Conservation (phyloP, 2,329 filamentous ascomycete genomes). For the Annulohypoxylon truncatum region DNA sequence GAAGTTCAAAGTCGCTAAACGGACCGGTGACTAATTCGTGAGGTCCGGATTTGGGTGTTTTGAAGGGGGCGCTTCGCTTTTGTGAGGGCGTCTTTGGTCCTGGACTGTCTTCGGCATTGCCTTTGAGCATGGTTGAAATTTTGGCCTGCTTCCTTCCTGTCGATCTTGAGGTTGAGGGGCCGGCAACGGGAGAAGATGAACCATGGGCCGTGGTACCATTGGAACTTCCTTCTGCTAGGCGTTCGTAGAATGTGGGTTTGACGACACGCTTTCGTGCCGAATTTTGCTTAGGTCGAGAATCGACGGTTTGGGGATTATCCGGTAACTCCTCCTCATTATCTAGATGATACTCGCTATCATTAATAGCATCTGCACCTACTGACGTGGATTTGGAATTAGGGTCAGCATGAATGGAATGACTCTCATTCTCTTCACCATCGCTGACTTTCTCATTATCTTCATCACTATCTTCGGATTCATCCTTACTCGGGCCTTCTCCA, state of each 20-base stretch:
- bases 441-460: slow-evolving; percentile 21
- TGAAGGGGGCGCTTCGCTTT: background rate
- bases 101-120: slow-evolving; percentile 21
- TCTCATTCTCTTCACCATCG: slow-evolving; percentile 21
- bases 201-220: slow-evolving; percentile 19
- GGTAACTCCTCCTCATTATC: background rate
- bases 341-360: slow-evolving; percentile 5
- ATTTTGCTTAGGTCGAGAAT: slow-evolving; percentile 22
- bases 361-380: background rate
- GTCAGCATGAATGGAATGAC: background rate
- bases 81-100: slow-evolving; percentile 1
- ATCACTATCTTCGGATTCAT: background rate
- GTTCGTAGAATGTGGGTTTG: slow-evolving; percentile 44
- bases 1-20: slow-evolving; percentile 59
- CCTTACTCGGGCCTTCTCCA: slow-evolving; percentile 2
- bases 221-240: slow-evolving; percentile 16
- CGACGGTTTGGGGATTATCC: background rate
- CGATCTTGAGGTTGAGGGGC: slow-evolving; percentile 35
- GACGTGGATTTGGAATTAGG: background rate
- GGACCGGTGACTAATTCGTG: slow-evolving; percentile 49
- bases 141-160: slow-evolving; percentile 37
- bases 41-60: background rate
- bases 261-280: slow-evolving; percentile 45
- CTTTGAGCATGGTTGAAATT: slow-evolving; percentile 40
- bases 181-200: slow-evolving; percentile 40